phyloP scores from a whole-genome alignment of 331 rosid species.

The Quercus phellos region DNA sequence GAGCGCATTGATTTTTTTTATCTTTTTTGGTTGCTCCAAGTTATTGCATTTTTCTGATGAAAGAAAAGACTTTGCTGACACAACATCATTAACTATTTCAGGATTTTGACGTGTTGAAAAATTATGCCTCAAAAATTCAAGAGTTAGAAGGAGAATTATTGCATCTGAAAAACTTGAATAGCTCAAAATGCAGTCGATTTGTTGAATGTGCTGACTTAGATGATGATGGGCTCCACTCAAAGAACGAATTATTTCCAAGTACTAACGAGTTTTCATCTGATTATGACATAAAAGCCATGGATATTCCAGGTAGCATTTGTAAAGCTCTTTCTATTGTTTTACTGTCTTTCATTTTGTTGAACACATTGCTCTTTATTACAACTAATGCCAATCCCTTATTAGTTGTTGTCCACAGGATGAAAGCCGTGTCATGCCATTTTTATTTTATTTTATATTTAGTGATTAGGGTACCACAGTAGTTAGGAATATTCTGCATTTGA shows the following conservation, averaged over 20 bases:
- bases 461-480: not conserved
- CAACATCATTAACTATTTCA: constrained; percentile 24
- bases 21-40: not conserved
- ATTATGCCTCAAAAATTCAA: constrained; percentile 69
- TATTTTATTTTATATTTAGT: constrained; percentile 2
- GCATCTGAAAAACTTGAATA: constrained; percentile 36
- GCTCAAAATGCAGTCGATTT: constrained; percentile 28
- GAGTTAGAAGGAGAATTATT: constrained; percentile 66
- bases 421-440: not conserved
- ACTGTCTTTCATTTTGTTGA: not conserved
- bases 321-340: not conserved
- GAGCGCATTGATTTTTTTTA: not conserved
- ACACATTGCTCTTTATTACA: not conserved
- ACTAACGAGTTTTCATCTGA: constrained; percentile 55
- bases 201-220: constrained; percentile 54
- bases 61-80: constrained; percentile 7
- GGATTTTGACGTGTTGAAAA: constrained; percentile 61
- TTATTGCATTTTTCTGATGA: constrained; percentile 4
- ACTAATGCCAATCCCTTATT: not conserved
- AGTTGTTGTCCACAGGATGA: not conserved
- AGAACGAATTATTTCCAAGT: constrained; percentile 47
- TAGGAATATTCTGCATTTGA: not conserved
- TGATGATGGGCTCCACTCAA: constrained; percentile 50
- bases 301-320: constrained; percentile 46
- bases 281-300: constrained; percentile 44